Conservation (phyloP, 2,329 filamentous ascomycete species). For the Fusarium praegraminearum region DNA sequence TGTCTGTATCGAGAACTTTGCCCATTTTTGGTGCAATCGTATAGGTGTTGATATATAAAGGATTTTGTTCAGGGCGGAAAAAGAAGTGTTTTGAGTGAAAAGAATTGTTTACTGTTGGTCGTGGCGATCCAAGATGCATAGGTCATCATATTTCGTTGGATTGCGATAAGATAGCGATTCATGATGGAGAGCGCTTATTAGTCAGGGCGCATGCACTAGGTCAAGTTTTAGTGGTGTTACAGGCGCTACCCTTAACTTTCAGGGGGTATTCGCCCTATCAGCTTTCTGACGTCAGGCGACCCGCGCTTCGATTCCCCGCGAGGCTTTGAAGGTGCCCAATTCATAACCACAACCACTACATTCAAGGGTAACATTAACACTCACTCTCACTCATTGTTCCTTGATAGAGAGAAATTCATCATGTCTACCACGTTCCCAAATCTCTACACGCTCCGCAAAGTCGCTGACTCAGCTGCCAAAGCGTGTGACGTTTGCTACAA, state of each 20-base stretch:
- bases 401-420: not conserved
- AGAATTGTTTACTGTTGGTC: slow-evolving; percentile 29
- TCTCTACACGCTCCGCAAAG: slow-evolving; percentile 84
- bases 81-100: slow-evolving; percentile 5
- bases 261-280: slow-evolving; percentile 30
- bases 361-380: not conserved
- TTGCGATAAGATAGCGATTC: slow-evolving; percentile 46
- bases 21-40: slow-evolving; percentile 53
- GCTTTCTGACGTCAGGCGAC: slow-evolving; percentile 32
- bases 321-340: slow-evolving; percentile 11
- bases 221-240: slow-evolving; percentile 19
- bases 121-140: slow-evolving; percentile 36
- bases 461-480: slow-evolving; percentile 85
- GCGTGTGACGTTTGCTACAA: slow-evolving; percentile 94
- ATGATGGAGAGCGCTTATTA: slow-evolving; percentile 40
- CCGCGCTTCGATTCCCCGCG: slow-evolving; percentile 31
- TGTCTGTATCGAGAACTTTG: slow-evolving; percentile 61
- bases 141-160: slow-evolving; percentile 43
- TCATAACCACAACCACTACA: not conserved
- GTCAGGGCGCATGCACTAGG: slow-evolving; percentile 30
- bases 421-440: slow-evolving; percentile 74
- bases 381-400: not conserved
- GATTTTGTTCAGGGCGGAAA: slow-evolving; percentile 11
- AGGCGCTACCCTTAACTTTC: slow-evolving; percentile 26
- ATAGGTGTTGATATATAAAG: slow-evolving; percentile 27